Base-by-base conservation (phyloP, 805 yeast species). In the Schwanniomyces occidentalis region DNA sequence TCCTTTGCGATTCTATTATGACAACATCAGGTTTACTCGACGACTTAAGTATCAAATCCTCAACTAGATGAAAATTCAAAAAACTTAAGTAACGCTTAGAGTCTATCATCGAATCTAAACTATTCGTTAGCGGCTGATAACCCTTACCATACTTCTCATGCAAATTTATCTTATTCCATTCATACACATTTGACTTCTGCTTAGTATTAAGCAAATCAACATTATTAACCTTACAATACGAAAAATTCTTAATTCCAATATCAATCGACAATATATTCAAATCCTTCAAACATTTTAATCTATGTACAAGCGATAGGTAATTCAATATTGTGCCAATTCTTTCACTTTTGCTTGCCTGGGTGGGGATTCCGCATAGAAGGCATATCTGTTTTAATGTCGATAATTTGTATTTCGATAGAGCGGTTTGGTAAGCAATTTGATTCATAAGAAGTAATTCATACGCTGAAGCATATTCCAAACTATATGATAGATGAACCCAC, bases 241-340 rank as follows among this genome's bases (percentile, higher is more conserved):
- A 56, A 40, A 68, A 65, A 49, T 68, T 66, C 46, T 65, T 65
- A 36, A 67, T 41, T 5, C 74, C 74, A 8, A 68, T 56, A 39
- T 68, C 74, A 6, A 68, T 51, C 16, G 69, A 51, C 3, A 64
- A 37, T 2, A 54, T 35, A 21, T 47, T 35, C 16, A 50, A 35
- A 6, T 27, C 41, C n/a, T 25, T 7, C 2, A 36, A 28, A 10
- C 22, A 15, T 8, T 14, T 26, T 6, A 33, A 8, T 8, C 16
- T 12, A 13, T 22, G 8, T 12, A 32, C 16, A 18, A 44, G 28
- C 3, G 34, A 20, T 15, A 42, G 26, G 13, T 45, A 40, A n/a
- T 40, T 15, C 4, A 42, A 12, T 12, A 51, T 44, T 9, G 40
- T 27, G 4, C 30, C 19, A 14, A 45, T 40, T 26, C 44, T 34